phyloP scores from a whole-genome alignment of 768 basidiomycete species.

The Boletellus ananas region DNA sequence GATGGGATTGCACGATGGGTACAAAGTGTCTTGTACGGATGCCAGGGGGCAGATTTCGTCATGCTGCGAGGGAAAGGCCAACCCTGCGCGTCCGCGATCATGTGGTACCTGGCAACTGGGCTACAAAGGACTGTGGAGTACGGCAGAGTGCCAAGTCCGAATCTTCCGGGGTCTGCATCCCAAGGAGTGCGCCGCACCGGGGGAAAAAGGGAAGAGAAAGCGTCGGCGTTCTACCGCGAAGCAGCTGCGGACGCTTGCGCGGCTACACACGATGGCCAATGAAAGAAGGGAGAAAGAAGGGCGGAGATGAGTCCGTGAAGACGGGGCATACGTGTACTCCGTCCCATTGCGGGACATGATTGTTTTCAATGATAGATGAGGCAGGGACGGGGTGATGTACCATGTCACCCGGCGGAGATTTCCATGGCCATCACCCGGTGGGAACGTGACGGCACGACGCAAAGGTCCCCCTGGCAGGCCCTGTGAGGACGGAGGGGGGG shows the following conservation, averaged over 20 bases:
- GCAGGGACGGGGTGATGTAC: no score
- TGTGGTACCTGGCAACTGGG: conserved; percentile 19
- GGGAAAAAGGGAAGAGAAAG: background rate
- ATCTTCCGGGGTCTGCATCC: background rate
- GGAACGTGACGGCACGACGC: conserved; percentile 1
- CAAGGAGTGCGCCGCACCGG: background rate
- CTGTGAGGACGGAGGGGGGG: background rate
- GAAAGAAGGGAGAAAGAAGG: background rate
- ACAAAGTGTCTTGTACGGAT: no score
- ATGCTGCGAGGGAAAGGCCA: no score
- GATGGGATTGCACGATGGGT: no score
- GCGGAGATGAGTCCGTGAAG: conserved; percentile 8
- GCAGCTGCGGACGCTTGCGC: conserved; percentile 14
- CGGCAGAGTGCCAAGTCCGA: no score
- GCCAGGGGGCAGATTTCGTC: no score
- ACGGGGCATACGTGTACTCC: no score
- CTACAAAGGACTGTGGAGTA: no score
- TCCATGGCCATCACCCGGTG: no score
- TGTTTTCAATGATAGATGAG: no score
- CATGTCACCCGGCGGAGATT: no score
- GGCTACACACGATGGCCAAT: background rate
- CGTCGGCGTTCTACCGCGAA: conserved; percentile 17
- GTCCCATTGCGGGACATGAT: no score
- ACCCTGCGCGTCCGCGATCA: background rate
- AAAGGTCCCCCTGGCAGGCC: background rate